Evolutionary conservation across 2,329 filamentous ascomycete genomes (phyloP), one percentile per base, ranked within the genome.

Genomic region (Aspergillus neotritici): DNA sequence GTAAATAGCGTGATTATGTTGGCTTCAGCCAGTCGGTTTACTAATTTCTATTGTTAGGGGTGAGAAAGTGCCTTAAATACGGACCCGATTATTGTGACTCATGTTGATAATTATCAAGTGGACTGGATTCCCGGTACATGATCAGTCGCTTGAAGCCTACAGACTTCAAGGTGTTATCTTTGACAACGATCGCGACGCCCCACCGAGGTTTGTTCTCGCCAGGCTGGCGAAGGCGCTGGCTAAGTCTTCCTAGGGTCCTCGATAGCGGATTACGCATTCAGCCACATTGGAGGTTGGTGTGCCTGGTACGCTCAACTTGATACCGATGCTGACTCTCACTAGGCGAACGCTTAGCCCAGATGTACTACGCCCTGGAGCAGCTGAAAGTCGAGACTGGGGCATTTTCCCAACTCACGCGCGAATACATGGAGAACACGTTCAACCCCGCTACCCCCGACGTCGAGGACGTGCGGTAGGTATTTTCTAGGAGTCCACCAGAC

Each of bases 91-190:
- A 10, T n/a, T 37, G 30, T 4, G 38, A 12, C 37, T 16, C 13
- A 5, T 45, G 33, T 51, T 52, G 43, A 53, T 46, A 14, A 39
- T n/a, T 3, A 34, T 13, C 29, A 54, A 80, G 80, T 41, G 80
- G 80, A 7, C 73, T 83, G 39, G 80, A 83, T 57, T 73, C 80
- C 28, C 71, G 80, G 45, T 81, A 81, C 53, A 81, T 83, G 77
- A 79, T 83, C 52, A 80, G 76, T 46, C 71, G 66, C 33, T 63
- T 83, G 15, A 70, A 72, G 38, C 78, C 78, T 8, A 66, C 68
- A 3, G 78, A 82, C 39, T 87, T 95, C 51, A 87, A 87, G 60
- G 86, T 95, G 46, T 74, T 89, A 31, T 82, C 79, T 0, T 61
- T 83, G 51, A 83, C 80, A 1, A 83, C 80, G 0, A 75, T 83